phyloP scores from a whole-genome alignment of 805 yeast genomes.

The Torulaspora quercuum region DNA sequence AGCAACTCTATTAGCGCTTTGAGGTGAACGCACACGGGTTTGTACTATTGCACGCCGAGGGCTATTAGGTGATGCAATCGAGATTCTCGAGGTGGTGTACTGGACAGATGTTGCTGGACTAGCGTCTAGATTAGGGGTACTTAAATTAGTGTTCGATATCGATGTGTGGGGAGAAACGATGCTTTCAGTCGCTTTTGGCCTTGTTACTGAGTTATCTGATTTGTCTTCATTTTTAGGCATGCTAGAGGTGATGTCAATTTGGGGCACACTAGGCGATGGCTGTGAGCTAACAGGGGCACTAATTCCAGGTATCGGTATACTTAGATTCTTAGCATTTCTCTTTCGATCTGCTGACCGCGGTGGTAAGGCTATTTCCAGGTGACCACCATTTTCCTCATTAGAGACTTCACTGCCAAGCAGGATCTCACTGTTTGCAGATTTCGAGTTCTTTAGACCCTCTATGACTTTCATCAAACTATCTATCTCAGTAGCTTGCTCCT shows the following conservation, averaged over 20 bases:
- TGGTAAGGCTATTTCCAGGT: conserved; percentile 27
- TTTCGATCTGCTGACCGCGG: conserved; percentile 42
- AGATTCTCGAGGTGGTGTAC: conserved; percentile 37
- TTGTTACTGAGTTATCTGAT: not conserved
- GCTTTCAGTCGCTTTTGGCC: not conserved
- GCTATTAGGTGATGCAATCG: conserved; percentile 33
- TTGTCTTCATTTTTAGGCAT: conserved; percentile 5
- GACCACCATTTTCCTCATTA: conserved; percentile 2
- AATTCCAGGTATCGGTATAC: conserved; percentile 12
- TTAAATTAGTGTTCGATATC: conserved; percentile 5
- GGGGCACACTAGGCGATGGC: conserved; percentile 6
- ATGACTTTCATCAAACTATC: conserved; percentile 18
- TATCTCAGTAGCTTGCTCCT: conserved; percentile 30
- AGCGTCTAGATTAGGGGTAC: conserved; percentile 11
- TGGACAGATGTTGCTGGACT: conserved; percentile 38
- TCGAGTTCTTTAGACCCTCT: conserved; percentile 17
- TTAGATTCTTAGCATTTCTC: conserved; percentile 22
- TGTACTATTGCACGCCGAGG: conserved; percentile 13
- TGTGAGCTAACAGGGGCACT: not conserved
- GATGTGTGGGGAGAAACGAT: conserved; percentile 9
- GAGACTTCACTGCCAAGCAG: conserved; percentile 5
- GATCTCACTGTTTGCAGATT: conserved; percentile 10
- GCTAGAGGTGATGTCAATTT: conserved; percentile 11
- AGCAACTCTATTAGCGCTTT: conserved; percentile 32
- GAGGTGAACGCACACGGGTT: conserved; percentile 23